Conservation (phyloP, 139 green algal genomes). For the Eudorina sp. region DNA sequence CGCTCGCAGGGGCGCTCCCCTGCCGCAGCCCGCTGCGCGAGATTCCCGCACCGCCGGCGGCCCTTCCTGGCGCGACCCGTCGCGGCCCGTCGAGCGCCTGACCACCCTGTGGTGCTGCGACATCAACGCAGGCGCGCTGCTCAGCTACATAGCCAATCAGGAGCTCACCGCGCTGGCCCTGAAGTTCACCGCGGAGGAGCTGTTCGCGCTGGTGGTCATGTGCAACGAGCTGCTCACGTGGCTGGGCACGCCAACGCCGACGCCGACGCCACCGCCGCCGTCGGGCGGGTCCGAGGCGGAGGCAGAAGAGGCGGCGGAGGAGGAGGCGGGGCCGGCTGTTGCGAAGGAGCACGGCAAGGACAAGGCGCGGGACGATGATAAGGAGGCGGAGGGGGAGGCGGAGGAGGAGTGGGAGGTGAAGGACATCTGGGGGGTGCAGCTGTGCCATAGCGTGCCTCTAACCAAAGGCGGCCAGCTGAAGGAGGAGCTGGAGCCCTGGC, state of each 20-base stretch:
- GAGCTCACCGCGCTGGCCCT: background rate
- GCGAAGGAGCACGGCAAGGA: too few relatives aligned
- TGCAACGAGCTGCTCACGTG: background rate
- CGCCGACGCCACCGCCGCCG: background rate
- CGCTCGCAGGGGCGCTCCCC: background rate
- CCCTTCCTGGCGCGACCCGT: background rate
- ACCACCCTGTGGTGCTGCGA: background rate
- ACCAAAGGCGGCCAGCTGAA: background rate
- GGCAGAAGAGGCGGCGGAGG: background rate
- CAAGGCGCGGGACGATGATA: background rate
- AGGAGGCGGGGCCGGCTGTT: background rate
- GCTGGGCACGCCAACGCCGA: background rate
- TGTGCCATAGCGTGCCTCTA: background rate
- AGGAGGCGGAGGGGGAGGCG: background rate
- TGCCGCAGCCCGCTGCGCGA: background rate
- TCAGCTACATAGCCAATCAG: background rate
- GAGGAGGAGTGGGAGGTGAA: constrained; percentile 8
- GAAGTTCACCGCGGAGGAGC: background rate
- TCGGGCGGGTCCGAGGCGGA: background rate
- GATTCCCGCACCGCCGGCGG: background rate
- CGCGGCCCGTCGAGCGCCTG: background rate
- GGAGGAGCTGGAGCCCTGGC: background rate
- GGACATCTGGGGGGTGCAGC: background rate
- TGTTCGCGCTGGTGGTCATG: background rate
- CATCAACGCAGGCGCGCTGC: background rate